These are phyloP conservation scores for Trypanosoma avium DNA, from an alignment of 208 protist genomes.

Conservation along the genomic window DNA sequence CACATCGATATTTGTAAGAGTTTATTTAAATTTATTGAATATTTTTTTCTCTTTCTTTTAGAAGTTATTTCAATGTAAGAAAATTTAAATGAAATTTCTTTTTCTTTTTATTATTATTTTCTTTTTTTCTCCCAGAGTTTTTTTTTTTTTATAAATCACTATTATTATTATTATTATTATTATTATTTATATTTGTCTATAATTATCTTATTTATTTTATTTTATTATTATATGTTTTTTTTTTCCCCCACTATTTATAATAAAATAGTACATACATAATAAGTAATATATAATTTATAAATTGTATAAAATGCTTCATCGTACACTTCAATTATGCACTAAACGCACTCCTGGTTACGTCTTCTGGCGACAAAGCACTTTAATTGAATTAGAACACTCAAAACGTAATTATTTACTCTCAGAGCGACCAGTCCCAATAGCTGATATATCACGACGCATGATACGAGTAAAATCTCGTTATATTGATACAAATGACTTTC, in stretches of 20 bases:
- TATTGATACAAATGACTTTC: conserved; percentile 69
- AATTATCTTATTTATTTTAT: neutral
- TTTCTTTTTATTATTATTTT: no score
- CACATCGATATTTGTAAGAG: neutral
- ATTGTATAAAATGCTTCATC: conserved; percentile 37
- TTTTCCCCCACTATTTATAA: no score
- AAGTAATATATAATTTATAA: conserved; percentile 7
- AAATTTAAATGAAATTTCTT: no score
- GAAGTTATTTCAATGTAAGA: no score
- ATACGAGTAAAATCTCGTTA: conserved; percentile 74
- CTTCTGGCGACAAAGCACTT: conserved; percentile 84
- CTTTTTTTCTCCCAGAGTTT: no score
- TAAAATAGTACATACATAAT: no score
- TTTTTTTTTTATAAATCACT: no score
- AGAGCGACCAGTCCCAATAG: conserved; percentile 72
- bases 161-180: no score
- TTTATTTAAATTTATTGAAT: neutral
- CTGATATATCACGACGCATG: conserved; percentile 86
- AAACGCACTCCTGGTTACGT: conserved; percentile 89
- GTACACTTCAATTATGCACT: conserved; percentile 18
- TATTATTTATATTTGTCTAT: conserved; percentile 19
- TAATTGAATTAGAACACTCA: conserved; percentile 72
- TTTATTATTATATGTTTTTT: neutral
- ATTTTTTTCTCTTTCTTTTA: neutral
- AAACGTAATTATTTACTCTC: conserved; percentile 79